A percentile compares a stretch with the other conserved stretches of the same genome.
These are phyloP conservation scores for Fusarium sp. DNA, from an alignment of 2,329 filamentous ascomycete species.

Conservation along the genomic window DNA sequence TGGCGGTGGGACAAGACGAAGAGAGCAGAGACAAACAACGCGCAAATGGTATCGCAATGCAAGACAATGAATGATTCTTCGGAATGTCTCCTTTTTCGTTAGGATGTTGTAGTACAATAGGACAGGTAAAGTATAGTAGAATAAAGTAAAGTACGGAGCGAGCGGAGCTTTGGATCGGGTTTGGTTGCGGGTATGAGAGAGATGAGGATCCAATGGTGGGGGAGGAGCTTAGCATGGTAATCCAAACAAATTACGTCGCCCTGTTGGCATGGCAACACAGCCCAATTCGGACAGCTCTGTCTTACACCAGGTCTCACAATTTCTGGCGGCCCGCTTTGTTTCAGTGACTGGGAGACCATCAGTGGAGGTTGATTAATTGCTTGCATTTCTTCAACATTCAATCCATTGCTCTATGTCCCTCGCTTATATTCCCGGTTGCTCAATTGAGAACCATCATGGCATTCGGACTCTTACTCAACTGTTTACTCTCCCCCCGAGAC, in stretches of 20 bases:
- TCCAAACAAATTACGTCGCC: slow-evolving; percentile 39
- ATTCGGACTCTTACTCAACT: background rate
- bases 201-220: slow-evolving; percentile 21
- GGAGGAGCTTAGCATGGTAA: slow-evolving; percentile 14
- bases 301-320: slow-evolving; percentile 19
- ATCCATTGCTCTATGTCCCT: background rate
- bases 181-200: slow-evolving; percentile 24
- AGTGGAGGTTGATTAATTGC: slow-evolving; percentile 29
- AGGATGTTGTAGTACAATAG: slow-evolving; percentile 19
- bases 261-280: slow-evolving; percentile 31
- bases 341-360: slow-evolving; percentile 15
- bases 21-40: slow-evolving; percentile 5
- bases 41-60: slow-evolving; percentile 5
- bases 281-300: slow-evolving; percentile 3
- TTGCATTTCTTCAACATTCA: slow-evolving; percentile 30
- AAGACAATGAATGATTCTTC: slow-evolving; percentile 14
- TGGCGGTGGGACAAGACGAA: background rate
- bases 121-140: slow-evolving; percentile 1
- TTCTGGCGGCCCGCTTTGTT: slow-evolving; percentile 27
- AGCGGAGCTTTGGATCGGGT: slow-evolving; percentile 35
- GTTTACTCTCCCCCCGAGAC: background rate
- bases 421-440: background rate
- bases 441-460: background rate
- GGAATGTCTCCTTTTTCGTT: slow-evolving; percentile 11
- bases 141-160: slow-evolving; percentile 23